These are phyloP conservation scores for Durotheca rogersii DNA, from an alignment of 495 filamentous ascomycete genomes.

Conservation along the genomic window DNA sequence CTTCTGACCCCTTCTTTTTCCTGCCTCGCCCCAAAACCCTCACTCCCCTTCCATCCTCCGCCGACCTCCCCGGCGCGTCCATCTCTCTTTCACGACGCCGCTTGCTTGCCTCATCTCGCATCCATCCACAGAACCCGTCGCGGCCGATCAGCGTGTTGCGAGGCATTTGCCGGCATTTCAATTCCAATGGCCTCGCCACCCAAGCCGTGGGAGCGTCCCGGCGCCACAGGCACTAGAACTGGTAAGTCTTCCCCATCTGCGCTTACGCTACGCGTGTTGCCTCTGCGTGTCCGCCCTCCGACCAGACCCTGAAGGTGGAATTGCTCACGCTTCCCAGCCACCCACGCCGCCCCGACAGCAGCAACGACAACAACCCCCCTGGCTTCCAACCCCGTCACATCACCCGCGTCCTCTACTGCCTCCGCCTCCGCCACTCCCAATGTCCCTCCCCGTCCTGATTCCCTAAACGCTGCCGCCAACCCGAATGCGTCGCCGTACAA, in stretches of 20 bases:
- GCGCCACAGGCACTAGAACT: constrained; percentile 57
- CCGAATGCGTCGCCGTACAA: constrained; percentile 81
- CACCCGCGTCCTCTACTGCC: constrained; percentile 47
- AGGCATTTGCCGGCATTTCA: constrained; percentile 24
- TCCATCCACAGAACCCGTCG: no score
- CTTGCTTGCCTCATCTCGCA: constrained; percentile 8
- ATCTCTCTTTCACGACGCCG: constrained; percentile 3
- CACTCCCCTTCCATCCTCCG: constrained; percentile 1
- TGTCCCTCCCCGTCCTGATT: constrained; percentile 77
- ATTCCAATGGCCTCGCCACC: constrained; percentile 71
- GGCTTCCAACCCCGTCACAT: constrained; percentile 44
- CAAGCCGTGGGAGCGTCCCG: constrained; percentile 91
- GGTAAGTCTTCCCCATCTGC: constrained; percentile 41
- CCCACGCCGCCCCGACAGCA: constrained; percentile 40
- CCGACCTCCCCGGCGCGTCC: neutral
- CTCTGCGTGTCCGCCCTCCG: no score
- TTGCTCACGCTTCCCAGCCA: constrained; percentile 37
- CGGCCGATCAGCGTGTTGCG: constrained; percentile 26
- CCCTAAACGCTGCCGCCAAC: constrained; percentile 75
- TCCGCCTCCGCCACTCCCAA: constrained; percentile 59
- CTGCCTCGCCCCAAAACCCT: neutral
- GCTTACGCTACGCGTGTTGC: no score
- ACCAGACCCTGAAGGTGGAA: constrained; percentile 32
- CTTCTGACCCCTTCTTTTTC: constrained; percentile 1
- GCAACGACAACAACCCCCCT: constrained; percentile 42